A percentile compares a stretch with the other conserved stretches of the same genome.
These are phyloP conservation scores for Starmera amethionina DNA, from an alignment of 805 yeast genomes.

Conservation along the genomic window DNA sequence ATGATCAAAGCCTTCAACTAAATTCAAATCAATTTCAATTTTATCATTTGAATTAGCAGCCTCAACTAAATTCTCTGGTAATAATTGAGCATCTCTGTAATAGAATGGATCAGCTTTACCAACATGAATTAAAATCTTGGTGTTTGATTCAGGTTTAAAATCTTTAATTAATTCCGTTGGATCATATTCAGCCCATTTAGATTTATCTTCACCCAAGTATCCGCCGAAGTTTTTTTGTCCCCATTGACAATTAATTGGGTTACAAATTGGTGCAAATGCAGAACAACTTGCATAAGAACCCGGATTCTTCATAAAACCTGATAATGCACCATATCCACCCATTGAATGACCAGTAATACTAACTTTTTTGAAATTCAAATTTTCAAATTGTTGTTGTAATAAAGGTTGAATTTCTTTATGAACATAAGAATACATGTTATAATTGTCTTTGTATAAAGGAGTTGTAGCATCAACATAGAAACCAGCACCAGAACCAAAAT, in stretches of 20 bases:
- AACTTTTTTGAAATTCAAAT: slow-evolving; percentile 53
- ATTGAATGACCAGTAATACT: slow-evolving; percentile 95
- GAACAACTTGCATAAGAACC: slow-evolving; percentile 68
- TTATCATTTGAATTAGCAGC: slow-evolving; percentile 47
- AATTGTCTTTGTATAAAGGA: slow-evolving; percentile 61
- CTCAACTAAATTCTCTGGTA: slow-evolving; percentile 61
- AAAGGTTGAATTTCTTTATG: slow-evolving; percentile 56
- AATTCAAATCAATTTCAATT: slow-evolving; percentile 47
- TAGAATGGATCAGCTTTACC: slow-evolving; percentile 78
- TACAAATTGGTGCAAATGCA: slow-evolving; percentile 85
- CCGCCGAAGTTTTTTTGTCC: slow-evolving; percentile 76
- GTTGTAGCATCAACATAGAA: slow-evolving; percentile 82
- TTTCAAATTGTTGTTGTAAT: slow-evolving; percentile 22
- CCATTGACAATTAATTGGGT: slow-evolving; percentile 77
- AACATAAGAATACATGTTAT: slow-evolving; percentile 81
- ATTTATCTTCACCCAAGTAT: slow-evolving; percentile 53
- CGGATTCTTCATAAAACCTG: slow-evolving; percentile 58
- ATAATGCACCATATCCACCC: slow-evolving; percentile 95
- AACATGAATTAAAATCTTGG: slow-evolving; percentile 70
- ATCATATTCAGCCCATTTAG: slow-evolving; percentile 64
- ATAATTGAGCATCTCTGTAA: slow-evolving; percentile 47
- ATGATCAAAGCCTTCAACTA: slow-evolving; percentile 84
- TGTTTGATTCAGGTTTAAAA: slow-evolving; percentile 37
- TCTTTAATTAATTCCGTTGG: slow-evolving; percentile 65
- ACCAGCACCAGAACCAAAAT: slow-evolving; percentile 93